Evolutionary conservation across 257 asterid species (phyloP).

Genomic region (Apocynum venetum): DNA sequence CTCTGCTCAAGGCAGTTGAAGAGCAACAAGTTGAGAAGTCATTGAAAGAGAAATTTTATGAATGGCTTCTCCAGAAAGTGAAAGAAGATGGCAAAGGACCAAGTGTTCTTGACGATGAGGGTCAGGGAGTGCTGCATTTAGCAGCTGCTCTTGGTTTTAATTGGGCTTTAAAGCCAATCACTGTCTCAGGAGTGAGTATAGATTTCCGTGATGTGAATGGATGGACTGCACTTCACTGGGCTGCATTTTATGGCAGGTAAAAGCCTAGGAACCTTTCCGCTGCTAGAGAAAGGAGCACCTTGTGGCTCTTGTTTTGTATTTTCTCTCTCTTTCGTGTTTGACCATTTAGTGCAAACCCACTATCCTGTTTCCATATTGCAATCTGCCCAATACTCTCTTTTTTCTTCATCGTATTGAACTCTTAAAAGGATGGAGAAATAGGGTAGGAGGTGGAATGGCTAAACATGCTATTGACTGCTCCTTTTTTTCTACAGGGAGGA

Average conservation of each 20-base stretch:
- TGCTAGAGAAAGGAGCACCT: neutral
- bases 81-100: constrained; percentile 61
- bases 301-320: neutral
- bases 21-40: constrained; percentile 47
- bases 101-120: constrained; percentile 53
- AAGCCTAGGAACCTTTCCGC: constrained; percentile 8
- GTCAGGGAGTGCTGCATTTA: constrained; percentile 89
- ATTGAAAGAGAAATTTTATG: constrained; percentile 58
- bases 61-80: constrained; percentile 66
- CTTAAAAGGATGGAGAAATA: neutral
- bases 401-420: neutral
- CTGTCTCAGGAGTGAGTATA: constrained; percentile 61
- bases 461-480: neutral
- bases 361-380: neutral
- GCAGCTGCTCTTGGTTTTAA: constrained; percentile 94
- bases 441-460: neutral
- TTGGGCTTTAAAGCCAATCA: constrained; percentile 79
- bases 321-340: constrained; percentile 4
- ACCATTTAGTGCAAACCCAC: neutral
- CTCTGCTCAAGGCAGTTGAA: constrained; percentile 36
- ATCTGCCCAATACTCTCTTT: neutral
- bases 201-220: constrained; percentile 95
- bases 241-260: constrained; percentile 90
- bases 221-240: constrained; percentile 99
- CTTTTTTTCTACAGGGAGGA: constrained; percentile 61